Percentiles rank a stretch among this genome's conserved stretches.
phyloP scores from a whole-genome alignment of 1,139 yeast genomes.

The Saccharomyces hybrid region DNA sequence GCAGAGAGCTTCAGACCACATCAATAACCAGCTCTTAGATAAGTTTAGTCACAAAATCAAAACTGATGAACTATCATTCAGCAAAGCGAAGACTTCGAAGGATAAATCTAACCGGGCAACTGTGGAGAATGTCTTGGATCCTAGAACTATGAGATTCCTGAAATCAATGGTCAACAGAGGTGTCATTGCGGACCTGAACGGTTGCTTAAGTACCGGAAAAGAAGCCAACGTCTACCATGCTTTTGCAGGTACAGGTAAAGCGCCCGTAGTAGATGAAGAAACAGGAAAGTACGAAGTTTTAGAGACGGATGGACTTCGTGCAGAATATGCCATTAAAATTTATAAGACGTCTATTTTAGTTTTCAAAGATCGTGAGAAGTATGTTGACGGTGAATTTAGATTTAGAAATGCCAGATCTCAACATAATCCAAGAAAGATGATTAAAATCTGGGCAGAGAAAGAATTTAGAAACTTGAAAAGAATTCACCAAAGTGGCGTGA shows the following conservation, averaged over 20 bases:
- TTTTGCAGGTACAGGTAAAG: constrained; percentile 49
- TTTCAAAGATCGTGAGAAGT: constrained; percentile 90
- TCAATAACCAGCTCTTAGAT: constrained; percentile 53
- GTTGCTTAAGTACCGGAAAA: constrained; percentile 93
- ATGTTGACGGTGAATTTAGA: constrained; percentile 92
- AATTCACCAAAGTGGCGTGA: constrained; percentile 57
- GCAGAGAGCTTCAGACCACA: constrained; percentile 16
- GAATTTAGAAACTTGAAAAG: constrained; percentile 89
- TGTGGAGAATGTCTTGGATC: constrained; percentile 92
- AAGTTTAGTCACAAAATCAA: constrained; percentile 59
- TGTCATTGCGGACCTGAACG: constrained; percentile 75
- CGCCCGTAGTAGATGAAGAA: not conserved
- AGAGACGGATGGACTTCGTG: constrained; percentile 22
- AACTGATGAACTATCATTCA: constrained; percentile 46
- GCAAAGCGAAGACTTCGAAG: constrained; percentile 51
- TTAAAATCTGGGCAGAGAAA: constrained; percentile 96
- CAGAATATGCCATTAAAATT: constrained; percentile 80
- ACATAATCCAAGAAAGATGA: constrained; percentile 95
- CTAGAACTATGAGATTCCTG: constrained; percentile 79
- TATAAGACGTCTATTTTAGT: constrained; percentile 93
- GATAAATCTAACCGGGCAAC: constrained; percentile 94
- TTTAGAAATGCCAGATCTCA: constrained; percentile 79
- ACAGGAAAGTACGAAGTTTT: constrained; percentile 2
- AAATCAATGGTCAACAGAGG: constrained; percentile 79
- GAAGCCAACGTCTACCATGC: constrained; percentile 98